Evolutionary conservation across 1,284 basidiomycete genomes (phyloP), one percentile per base, ranked within the genome.

Genomic region (Marasmius sp.): DNA sequence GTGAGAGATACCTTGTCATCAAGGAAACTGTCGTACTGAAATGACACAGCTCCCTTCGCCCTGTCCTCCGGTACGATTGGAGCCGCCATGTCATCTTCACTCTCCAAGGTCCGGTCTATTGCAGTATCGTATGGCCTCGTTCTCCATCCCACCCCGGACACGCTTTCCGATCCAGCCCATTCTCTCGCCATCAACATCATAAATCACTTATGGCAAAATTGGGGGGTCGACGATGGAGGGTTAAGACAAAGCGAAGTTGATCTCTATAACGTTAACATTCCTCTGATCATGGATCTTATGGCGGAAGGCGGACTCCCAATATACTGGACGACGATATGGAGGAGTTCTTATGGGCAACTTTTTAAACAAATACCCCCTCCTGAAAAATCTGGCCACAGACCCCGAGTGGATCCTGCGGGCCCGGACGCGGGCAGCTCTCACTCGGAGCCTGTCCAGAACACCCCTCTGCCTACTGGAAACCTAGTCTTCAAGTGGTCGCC

Each of bases 41-140:
- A 58, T 56, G 33, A 37, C 18, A 47, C 51, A 92, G 91, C 92
- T 43, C 93, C 94, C 1, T 94, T 95, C 71, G 83, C 91, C 6
- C 79, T 96, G 47, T 94, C 93, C 0, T 94, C 93, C 20, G 95
- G 95, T 0, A 97, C 95, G 1, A 83, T 97, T 64, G 95, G 95
- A 45, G 94, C 94, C 1, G 64, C 64, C 38, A 58, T 65, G 59
- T 62, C 92, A 14, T 87, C 89, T 1, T 87, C 93, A 1, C 76
- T 96, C 52, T 89, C 91, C 33, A 79, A 83, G 65, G 78, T 81
- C 49, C 83, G 91, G 55, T 81, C 92, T 34, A 91, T 94, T 66
- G 88, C 92, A 0, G 71, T 97, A 36, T 95, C 92, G 0, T 97
- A 95, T 72, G 95, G 93, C 37, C 92, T 85, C 20, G 87, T 96